Evolutionary conservation across 2,329 filamentous ascomycete species (phyloP), one percentile per base, ranked within the genome.

Genomic region (Fonsecaea multimorphosa): DNA sequence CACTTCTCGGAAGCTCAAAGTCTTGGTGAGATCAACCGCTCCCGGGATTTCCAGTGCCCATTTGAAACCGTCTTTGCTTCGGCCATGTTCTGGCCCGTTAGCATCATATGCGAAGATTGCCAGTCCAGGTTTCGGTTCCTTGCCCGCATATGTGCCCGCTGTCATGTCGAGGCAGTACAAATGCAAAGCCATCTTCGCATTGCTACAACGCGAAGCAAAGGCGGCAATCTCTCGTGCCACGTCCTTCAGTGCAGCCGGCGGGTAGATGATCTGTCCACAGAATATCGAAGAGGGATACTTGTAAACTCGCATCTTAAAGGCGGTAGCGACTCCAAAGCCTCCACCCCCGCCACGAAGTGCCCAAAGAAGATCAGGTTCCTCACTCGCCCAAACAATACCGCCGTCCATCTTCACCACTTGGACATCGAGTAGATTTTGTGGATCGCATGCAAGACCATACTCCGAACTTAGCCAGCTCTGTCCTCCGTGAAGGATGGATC

Each of bases 321-420:
- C 56, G 16, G 64, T 63, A 14, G 61, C 68, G 24, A 69, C 52
- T 22, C 51, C 63, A 44, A 74, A 74, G n/a, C 68, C 70, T 1
- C 77, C 77, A 9, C 78, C 78, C 14, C 77, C 77, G 1, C 78
- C 79, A n/a, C 79, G 73, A 9, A 80, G 68, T 4, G 77, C 78
- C 77, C 78, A 81, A 14, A 80, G 70, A 1, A 81, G 72, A 19
- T 81, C 78, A 2, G 78, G 76, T 58, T 79, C 76, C 27, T 71
- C 22, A 8, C 74, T 75, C 1, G 78, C 78, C 79, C 79, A 81
- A 1, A 79, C 58, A 4, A 75, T 67, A 1, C 68, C 68, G 0
- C 79, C 79, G 60, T 80, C 76, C 6, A 73, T 69, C 34, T 76
- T 73, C 22, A 80, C 76, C 8, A 81, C 70, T 58, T 79, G 73